These are phyloP conservation scores for Kurtzmaniella quercitrusa DNA, from an alignment of 1,139 yeast genomes.

Conservation along the genomic window DNA sequence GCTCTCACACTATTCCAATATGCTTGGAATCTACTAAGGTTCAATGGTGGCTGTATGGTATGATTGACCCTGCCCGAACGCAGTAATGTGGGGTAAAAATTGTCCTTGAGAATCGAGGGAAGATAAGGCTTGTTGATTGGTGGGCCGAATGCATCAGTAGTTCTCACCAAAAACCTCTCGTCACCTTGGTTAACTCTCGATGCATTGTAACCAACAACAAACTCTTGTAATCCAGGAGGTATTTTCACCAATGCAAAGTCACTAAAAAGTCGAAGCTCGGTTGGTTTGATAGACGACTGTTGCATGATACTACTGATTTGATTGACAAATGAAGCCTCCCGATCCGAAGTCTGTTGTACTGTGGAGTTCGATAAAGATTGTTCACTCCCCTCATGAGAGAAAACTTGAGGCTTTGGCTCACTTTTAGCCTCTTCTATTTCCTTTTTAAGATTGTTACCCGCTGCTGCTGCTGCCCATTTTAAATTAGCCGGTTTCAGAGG, in stretches of 20 bases:
- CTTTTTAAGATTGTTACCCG: slow-evolving; percentile 24
- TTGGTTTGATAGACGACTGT: slow-evolving; percentile 27
- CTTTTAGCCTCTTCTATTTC: not conserved
- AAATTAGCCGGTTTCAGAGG: slow-evolving; percentile 63
- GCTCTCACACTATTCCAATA: slow-evolving; percentile 51
- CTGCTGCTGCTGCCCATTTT: slow-evolving; percentile 71
- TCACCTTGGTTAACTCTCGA: slow-evolving; percentile 11
- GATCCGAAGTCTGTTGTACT: slow-evolving; percentile 14
- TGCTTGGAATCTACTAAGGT: slow-evolving; percentile 33
- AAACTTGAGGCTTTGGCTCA: not conserved
- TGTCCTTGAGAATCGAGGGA: slow-evolving; percentile 28
- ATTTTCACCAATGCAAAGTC: slow-evolving; percentile 43
- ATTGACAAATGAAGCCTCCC: not conserved
- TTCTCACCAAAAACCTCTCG: slow-evolving; percentile 23
- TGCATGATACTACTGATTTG: slow-evolving; percentile 18
- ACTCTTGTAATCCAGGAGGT: slow-evolving; percentile 74
- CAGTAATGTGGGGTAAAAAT: slow-evolving; percentile 13
- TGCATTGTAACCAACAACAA: slow-evolving; percentile 42
- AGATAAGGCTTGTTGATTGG: slow-evolving; percentile 38
- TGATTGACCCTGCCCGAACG: slow-evolving; percentile 1
- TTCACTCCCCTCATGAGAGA: not conserved
- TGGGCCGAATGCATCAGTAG: slow-evolving; percentile 25
- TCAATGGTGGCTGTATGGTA: slow-evolving; percentile 31
- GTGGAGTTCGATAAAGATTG: slow-evolving; percentile 10
- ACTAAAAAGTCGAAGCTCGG: slow-evolving; percentile 34